Base-by-base conservation (phyloP, 1,139 yeast genomes). In the Zygoascus meyerae region DNA sequence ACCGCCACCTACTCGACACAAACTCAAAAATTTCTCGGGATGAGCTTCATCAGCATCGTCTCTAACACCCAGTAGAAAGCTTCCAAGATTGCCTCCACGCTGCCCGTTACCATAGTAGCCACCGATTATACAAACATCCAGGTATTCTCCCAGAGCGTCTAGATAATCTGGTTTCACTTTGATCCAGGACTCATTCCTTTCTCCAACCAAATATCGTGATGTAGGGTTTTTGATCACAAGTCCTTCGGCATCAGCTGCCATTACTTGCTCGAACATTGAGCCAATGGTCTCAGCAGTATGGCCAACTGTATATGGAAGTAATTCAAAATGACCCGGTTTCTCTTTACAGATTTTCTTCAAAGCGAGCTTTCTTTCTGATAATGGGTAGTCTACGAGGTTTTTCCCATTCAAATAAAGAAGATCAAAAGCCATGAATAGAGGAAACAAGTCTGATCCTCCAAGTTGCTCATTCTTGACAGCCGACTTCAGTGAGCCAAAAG, bases 81-180 rank as follows among this genome's bases (percentile, higher is more conserved):
- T 75, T 39, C 86, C 81, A 10, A 68, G 48, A 8, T 49, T 51
- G 28, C 59, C 55, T 3, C 64, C 63, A 5, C 70, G 56, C 8
- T 52, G 52, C 44, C 92, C 92, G 29, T 77, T 74, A 0, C 86
- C 90, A 11, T 81, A 79, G 46, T 77, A 79, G 46, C 83, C 83
- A 0, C 97, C 97, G 49, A 90, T 79, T 0, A 92, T 77, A 1
- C 81, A 72, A 40, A 89, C 64, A 64, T 92, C 98, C 53, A 90
- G 69, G 56, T 85, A 85, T 53, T 87, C 95, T 7, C 95, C 95
- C 64, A 85, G 85, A 46, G 84, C 87, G 50, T 81, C 84, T 49
- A 89, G 69, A 61, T 89, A 90, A 55, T 90, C 96, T 0, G 97
- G 97, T 62, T 92, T 92, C 2, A 90, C 77, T 59, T 92, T 92